Base-by-base conservation (phyloP, 192 early-diverging fungal species). In the Backusella mclennaniae region DNA sequence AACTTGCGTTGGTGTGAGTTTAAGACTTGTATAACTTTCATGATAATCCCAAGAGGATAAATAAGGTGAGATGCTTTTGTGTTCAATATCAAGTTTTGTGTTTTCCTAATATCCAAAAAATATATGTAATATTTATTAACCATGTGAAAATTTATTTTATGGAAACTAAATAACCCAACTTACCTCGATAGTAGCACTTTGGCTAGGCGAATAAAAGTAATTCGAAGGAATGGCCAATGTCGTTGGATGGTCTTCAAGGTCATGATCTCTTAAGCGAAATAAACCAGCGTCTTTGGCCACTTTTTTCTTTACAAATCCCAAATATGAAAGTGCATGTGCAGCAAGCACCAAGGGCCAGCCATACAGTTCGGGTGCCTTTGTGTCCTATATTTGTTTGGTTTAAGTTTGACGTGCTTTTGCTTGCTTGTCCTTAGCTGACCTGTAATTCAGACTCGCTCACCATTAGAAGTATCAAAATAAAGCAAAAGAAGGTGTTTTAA, bases 21-120 rank as follows among this genome's bases (percentile, higher is more conserved):
- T 77, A 11, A 73, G 67, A 11, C 53, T 68, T 33, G 66, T 76
- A 39, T 87, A 87, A 0, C 78, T 79, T n/a, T 82, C 59, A 66
- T 85, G 82, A 82, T 84, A 87, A 35, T 87, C 84, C 35, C 82
- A 83, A 21, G 82, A 85, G 12, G 77, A 77, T 2, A 78, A 69
- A 66, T 83, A 84, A 0, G 69, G 80, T 6, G 76, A 75, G 19
- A 35, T 21, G 31, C 76, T 82, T 42, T 42, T 31, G 29, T 52
- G 66, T 4, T 73, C 66, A 9, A 26, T 38, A 38, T 39, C 39
- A 1, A 68, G 41, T 14, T 9, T 4, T 14, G 35, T 31, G 39
- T 31, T 2, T 49, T 23, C n/a, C 70, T 71, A 71, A 1, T 15
- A 5, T 15, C 33, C 31, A 33, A 33, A 33, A 33, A 33, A 33